A percentile compares a stretch with the other conserved stretches of the same genome.
phyloP scores from a whole-genome alignment of 2,329 filamentous ascomycete genomes.

The Didymella segeticola region DNA sequence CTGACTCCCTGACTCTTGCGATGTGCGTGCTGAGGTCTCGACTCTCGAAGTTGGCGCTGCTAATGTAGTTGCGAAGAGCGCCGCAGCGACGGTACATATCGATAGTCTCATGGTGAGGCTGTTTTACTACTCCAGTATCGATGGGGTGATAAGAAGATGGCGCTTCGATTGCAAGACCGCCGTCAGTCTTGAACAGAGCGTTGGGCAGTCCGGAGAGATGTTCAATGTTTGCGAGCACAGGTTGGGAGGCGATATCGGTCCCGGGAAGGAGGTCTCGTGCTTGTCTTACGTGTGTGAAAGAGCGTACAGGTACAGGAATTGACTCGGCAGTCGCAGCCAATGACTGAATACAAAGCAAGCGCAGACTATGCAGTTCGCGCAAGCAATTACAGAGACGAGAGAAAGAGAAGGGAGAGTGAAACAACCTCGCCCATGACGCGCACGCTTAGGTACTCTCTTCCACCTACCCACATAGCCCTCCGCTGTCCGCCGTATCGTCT shows the following conservation, averaged over 20 bases:
- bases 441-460: constrained; percentile 5
- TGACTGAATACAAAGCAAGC: not conserved
- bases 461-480: constrained; percentile 11
- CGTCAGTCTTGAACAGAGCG: not conserved
- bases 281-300: constrained; percentile 7
- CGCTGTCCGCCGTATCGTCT: constrained; percentile 1
- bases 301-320: constrained; percentile 4
- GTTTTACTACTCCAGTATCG: not conserved
- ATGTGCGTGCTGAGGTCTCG: not conserved
- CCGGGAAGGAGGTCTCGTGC: constrained; percentile 12
- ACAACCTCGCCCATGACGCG: constrained; percentile 8
- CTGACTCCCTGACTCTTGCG: not conserved
- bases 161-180: not conserved
- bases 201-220: not conserved
- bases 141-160: constrained; percentile 13
- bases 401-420: constrained; percentile 6
- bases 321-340: constrained; percentile 11
- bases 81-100: constrained; percentile 28
- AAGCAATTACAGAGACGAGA: not conserved
- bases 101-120: constrained; percentile 36
- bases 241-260: not conserved
- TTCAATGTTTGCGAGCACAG: not conserved
- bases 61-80: constrained; percentile 27
- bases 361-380: not conserved
- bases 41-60: constrained; percentile 27